Evolutionary conservation across 108 stramenopile species (phyloP).

Genomic region (Skeletonema marinoi): DNA sequence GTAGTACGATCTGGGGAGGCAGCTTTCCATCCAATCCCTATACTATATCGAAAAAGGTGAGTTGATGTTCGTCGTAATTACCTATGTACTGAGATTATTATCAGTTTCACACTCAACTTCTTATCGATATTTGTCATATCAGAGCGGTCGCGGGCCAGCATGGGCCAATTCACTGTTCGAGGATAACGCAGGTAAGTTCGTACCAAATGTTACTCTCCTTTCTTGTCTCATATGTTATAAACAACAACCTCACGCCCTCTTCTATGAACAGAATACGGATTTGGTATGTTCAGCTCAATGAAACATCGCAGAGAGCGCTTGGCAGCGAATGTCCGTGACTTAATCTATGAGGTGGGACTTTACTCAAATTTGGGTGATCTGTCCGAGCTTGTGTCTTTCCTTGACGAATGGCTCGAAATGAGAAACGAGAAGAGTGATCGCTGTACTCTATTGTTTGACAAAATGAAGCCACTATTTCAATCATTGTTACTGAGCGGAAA

Average conservation of each 20-base stretch:
- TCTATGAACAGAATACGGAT: conserved; percentile 38
- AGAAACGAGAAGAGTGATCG: conserved; percentile 62
- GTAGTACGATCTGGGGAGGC: conserved; percentile 68
- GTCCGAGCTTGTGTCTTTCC: conserved; percentile 37
- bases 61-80: not conserved
- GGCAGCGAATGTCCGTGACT: conserved; percentile 43
- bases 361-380: conserved; percentile 27
- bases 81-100: not conserved
- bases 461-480: conserved; percentile 64
- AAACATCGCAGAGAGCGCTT: conserved; percentile 58
- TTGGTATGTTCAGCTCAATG: conserved; percentile 71
- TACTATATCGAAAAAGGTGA: conserved; percentile 52
- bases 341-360: conserved; percentile 28
- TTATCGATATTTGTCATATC: not conserved
- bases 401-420: conserved; percentile 61
- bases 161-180: conserved; percentile 74
- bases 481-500: conserved; percentile 19
- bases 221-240: no score
- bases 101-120: not conserved
- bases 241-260: no score
- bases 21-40: conserved; percentile 69
- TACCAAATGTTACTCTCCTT: no score
- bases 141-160: conserved; percentile 62
- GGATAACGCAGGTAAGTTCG: conserved; percentile 46
- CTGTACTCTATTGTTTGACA: conserved; percentile 58